phyloP scores from a whole-genome alignment of 1,139 yeast genomes.

The Diutina catenulata region DNA sequence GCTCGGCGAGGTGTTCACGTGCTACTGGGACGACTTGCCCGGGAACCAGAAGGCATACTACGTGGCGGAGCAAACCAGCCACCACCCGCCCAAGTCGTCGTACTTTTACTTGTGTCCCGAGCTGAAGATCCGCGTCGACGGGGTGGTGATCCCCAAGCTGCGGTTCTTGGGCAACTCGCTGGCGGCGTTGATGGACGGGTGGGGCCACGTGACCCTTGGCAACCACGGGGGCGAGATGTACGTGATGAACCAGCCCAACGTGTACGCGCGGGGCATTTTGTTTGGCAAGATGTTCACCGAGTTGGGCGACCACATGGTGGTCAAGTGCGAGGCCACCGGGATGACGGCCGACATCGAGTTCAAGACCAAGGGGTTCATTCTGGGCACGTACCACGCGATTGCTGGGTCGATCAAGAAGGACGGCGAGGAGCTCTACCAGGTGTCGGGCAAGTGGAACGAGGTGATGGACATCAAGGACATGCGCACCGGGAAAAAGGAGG shows the following conservation, averaged over 20 bases:
- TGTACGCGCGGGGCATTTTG: slow-evolving; percentile 88
- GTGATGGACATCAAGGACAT: slow-evolving; percentile 57
- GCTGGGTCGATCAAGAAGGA: slow-evolving; percentile 56
- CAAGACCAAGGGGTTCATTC: slow-evolving; percentile 86
- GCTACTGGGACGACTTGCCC: slow-evolving; percentile 85
- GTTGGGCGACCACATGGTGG: slow-evolving; percentile 78
- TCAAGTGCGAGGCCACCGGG: slow-evolving; percentile 51
- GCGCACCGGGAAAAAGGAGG: slow-evolving; percentile 33
- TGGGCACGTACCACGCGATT: slow-evolving; percentile 86
- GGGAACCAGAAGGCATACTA: slow-evolving; percentile 57
- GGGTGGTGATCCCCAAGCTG: slow-evolving; percentile 77
- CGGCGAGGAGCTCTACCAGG: slow-evolving; percentile 48
- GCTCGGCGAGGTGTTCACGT: slow-evolving; percentile 77
- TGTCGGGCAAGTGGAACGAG: slow-evolving; percentile 92
- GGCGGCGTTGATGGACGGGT: slow-evolving; percentile 95
- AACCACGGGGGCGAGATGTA: slow-evolving; percentile 48
- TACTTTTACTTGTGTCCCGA: slow-evolving; percentile 84
- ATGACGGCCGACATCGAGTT: slow-evolving; percentile 78
- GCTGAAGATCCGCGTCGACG: slow-evolving; percentile 74
- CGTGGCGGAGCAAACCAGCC: slow-evolving; percentile 88
- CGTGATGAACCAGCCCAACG: slow-evolving; percentile 82
- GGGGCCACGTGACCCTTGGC: slow-evolving; percentile 59
- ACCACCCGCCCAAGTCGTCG: slow-evolving; percentile 96
- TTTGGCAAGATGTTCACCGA: slow-evolving; percentile 87
- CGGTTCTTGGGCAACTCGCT: slow-evolving; percentile 89